Evolutionary conservation across 1,284 basidiomycete species (phyloP).

Genomic region (Trametes polyzona): DNA sequence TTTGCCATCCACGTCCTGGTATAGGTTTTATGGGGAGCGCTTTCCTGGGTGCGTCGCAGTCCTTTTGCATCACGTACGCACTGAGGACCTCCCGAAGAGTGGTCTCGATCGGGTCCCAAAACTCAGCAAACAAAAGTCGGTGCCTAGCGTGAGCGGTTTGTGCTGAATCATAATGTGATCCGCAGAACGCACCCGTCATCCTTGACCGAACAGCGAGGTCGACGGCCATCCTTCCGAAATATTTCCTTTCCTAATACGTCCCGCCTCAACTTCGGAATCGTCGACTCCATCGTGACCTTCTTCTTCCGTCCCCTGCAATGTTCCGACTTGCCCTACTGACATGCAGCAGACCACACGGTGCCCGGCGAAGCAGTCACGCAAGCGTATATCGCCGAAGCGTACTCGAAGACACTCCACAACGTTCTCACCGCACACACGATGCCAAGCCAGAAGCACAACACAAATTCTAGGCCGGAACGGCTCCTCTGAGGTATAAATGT

Average conservation of each 20-base stretch:
- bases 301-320: not conserved
- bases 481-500: slow-evolving; percentile 15
- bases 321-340: not conserved
- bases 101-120: too few relatives aligned
- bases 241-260: slow-evolving; percentile 14
- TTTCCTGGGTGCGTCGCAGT: too few relatives aligned
- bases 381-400: slow-evolving; percentile 7
- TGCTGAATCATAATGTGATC: not conserved
- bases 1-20: too few relatives aligned
- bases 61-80: too few relatives aligned
- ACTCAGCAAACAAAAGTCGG: not conserved
- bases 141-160: not conserved
- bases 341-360: not conserved
- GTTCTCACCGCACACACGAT: not conserved
- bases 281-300: slow-evolving; percentile 16
- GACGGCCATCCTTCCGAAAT: slow-evolving; percentile 10
- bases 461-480: too few relatives aligned
- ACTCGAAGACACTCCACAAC: not conserved
- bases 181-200: not conserved
- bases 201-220: not conserved
- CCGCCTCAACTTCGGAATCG: slow-evolving; percentile 26
- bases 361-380: slow-evolving; percentile 11
- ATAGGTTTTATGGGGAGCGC: too few relatives aligned
- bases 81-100: too few relatives aligned
- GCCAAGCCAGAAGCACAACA: slow-evolving; percentile 14